Evolutionary conservation across 2,329 filamentous ascomycete genomes (phyloP), one percentile per base, ranked within the genome.

Genomic region (Calonectria naviculata): DNA sequence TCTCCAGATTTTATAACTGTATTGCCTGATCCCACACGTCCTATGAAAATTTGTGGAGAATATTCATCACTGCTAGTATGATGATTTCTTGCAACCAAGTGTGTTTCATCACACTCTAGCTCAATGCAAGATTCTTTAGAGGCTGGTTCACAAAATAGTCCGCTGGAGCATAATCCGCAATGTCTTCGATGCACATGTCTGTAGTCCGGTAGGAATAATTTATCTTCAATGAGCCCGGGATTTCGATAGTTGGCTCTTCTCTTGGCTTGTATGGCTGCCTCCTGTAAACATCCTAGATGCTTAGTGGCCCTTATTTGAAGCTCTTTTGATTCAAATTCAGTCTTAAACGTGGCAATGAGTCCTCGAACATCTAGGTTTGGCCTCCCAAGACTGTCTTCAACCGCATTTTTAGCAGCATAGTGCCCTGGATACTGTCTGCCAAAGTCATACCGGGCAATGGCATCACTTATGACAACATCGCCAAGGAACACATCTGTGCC

Each of bases 1-100:
- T 54, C 28, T 17, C 44, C 67, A n/a, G 81, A 81, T 52, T 83
- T 85, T 68, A 87, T 83, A 1, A 87, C 83, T 2, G 76, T 78
- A 71, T 63, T 54, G 15, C 65, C 58, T 12, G 65, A 68, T 3
- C 52, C 44, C 46, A 52, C 41, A 19, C 34, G 62, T 0, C 85
- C 85, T 29, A 86, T 75, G 58, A 85, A 82, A 0, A 86, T 67
- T 9, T 44, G 42, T 12, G 75, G 76, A 5, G 29, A 38, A 58
- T 38, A 58, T 13, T 38, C 52, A 26, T 21, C 10, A 58, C 29
- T 31, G 34, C n/a, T 26, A 26, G 19, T 17, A 42, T 26, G 52
- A 19, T 36, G 6, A 1, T 26, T 21, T 77, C 49, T 80, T 78
- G 15, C 5, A 36, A 58, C 21, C 21, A 58, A 26, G 10, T 10